A percentile compares a stretch with the other conserved stretches of the same genome.
phyloP scores from a whole-genome alignment of 2,329 filamentous ascomycete genomes.

The Aulographum hederae region DNA sequence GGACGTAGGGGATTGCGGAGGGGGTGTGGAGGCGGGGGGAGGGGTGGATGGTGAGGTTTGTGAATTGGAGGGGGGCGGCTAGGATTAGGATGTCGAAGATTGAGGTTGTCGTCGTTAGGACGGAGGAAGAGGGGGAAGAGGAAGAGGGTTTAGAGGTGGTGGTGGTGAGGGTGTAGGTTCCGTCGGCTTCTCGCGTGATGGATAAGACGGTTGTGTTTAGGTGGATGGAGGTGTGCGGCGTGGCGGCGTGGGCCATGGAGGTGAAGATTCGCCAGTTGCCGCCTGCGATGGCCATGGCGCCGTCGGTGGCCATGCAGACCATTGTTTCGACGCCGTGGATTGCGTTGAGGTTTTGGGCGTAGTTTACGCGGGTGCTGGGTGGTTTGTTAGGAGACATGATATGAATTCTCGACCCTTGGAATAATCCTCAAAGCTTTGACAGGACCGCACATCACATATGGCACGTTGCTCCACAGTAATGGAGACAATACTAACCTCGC shows the following conservation, averaged over 20 bases:
- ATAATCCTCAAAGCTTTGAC: conserved; percentile 1
- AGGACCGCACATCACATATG: neutral
- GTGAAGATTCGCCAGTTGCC: conserved; percentile 94
- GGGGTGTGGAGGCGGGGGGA: conserved; percentile 35
- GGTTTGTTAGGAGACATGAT: too few species aligned
- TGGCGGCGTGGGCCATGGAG: conserved; percentile 52
- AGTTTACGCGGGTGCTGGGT: conserved; percentile 71
- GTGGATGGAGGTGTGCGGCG: conserved; percentile 38
- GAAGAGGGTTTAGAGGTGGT: conserved; percentile 1
- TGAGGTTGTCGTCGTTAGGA: conserved; percentile 1
- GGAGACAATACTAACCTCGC: conserved; percentile 28
- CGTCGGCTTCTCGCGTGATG: conserved; percentile 26
- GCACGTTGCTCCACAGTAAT: neutral
- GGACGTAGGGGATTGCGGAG: conserved; percentile 68
- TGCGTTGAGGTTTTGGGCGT: conserved; percentile 68
- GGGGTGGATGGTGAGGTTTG: conserved; percentile 39
- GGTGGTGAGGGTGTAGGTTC: conserved; percentile 25
- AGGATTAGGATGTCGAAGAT: conserved; percentile 66
- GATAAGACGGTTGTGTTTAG: conserved; percentile 50
- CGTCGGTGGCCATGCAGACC: conserved; percentile 80
- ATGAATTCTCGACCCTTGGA: neutral
- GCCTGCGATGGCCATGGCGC: conserved; percentile 58
- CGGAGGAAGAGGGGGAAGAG: neutral
- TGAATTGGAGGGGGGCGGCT: conserved; percentile 68
- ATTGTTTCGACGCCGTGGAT: conserved; percentile 85